Base-by-base conservation (phyloP, 2,329 filamentous ascomycete species). In the Raffaelea ambrosiae region DNA sequence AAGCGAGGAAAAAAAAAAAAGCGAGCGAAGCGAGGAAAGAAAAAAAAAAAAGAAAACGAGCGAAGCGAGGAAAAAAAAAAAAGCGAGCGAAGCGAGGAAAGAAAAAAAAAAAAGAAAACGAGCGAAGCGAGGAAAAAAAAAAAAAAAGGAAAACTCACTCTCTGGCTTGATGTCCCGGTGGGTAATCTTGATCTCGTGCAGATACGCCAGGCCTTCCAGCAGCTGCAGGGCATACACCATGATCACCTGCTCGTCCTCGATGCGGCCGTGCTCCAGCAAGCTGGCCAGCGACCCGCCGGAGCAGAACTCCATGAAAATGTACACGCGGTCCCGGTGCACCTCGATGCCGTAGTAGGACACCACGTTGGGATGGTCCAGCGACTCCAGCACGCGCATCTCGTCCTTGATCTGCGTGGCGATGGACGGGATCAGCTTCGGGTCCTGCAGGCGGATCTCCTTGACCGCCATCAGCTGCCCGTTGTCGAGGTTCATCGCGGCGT, bases 241-340 rank as follows among this genome's bases (percentile, higher is more conserved):
- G 52, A 95, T 91, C 53, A 97, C 90, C 48, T 90, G 93, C 64
- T 98, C 93, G 61, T 97, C 94, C 69, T 96, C 93, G 54, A 98
- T 96, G 38, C 93, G 86, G 13, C 93, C 93, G 61, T 98, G 91
- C 64, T 98, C 93, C 39, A 98, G 73, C 46, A 98, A 71, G 44
- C 80, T 86, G 39, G 93, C 90, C 43, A 98, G 74, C 16, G 91
- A 97, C 19, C 93, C 93, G 45, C 93, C 91, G 4, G 89, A 94
- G 65, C 93, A 98, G 66, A 95, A 97, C 66, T 98, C 93, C 93
- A 98, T 98, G 64, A 98, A 98, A 56, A 98, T 96, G 66, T 97
- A 98, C n/a, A 98, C 93, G 62, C 95, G 93, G 72, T 98, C 93
- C 53, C 93, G 81, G 66, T 98, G 93, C 3, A 96, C 93, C 65